phyloP scores from a whole-genome alignment of 2,329 filamentous ascomycete genomes.

The Verticillium zaregamsianum region DNA sequence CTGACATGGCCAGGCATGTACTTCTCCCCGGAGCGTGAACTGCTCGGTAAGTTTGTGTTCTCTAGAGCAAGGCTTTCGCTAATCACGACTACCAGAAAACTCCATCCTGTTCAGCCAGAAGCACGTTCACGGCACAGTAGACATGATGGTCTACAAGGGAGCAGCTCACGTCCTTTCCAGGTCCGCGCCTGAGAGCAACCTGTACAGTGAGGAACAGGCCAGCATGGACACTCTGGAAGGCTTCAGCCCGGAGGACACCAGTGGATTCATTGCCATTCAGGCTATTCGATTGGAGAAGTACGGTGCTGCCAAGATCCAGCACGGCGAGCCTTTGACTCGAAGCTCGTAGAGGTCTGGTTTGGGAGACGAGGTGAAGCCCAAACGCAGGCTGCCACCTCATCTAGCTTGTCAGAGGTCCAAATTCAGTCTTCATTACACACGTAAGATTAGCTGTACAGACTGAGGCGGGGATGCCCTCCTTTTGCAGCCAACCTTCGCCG shows the following conservation, averaged over 20 bases:
- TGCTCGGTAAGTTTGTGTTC: slow-evolving; percentile 27
- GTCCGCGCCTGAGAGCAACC: slow-evolving; percentile 39
- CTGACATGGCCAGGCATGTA: not conserved
- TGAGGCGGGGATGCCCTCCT: too few species aligned
- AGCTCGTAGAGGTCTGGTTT: too few species aligned
- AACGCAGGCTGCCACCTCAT: too few species aligned
- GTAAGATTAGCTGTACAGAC: too few species aligned
- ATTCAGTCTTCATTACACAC: too few species aligned
- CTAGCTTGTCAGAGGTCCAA: too few species aligned
- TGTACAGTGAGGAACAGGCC: slow-evolving; percentile 45
- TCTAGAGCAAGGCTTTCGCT: too few species aligned
- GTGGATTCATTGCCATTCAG: slow-evolving; percentile 63
- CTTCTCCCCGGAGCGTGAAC: slow-evolving; percentile 42
- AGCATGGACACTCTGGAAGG: slow-evolving; percentile 46
- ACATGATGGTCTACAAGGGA: slow-evolving; percentile 31
- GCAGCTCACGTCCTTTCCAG: slow-evolving; percentile 41
- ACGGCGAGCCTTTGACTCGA: too few species aligned
- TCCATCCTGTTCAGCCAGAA: slow-evolving; percentile 57
- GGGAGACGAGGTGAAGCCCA: too few species aligned
- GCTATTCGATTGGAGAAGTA: slow-evolving; percentile 57
- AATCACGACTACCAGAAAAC: slow-evolving; percentile 34
- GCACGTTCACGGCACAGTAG: slow-evolving; percentile 31
- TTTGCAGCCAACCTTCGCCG: too few species aligned
- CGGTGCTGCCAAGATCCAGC: not conserved
- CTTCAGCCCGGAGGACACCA: slow-evolving; percentile 37